Evolutionary conservation across 768 basidiomycete genomes (phyloP).

Genomic region (Boletus speciosus): DNA sequence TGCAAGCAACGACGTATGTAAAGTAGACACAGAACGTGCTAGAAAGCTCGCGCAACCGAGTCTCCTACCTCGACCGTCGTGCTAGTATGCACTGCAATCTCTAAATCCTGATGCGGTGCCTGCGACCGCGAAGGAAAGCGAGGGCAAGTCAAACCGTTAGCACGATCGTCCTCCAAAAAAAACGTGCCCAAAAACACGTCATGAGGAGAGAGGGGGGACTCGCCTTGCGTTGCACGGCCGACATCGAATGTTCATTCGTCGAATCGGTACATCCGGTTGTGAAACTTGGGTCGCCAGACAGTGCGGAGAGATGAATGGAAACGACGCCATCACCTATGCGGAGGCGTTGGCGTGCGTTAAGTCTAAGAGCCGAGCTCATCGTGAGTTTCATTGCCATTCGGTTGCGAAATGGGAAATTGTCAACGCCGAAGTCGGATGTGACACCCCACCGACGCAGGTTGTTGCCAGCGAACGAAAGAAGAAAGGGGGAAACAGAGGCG

Average conservation of each 20-base stretch:
- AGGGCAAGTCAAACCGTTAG: neutral
- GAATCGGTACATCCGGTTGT: neutral
- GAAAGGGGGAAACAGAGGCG: too few relatives aligned
- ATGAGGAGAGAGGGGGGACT: neutral
- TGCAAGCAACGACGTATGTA: neutral
- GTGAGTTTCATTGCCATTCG: neutral
- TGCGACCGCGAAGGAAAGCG: neutral
- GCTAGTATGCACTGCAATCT: conserved; percentile 9
- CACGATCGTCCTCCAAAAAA: neutral
- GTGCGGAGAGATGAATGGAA: conserved; percentile 43
- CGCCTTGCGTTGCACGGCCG: neutral
- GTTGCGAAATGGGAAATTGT: neutral
- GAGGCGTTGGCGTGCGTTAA: conserved; percentile 46
- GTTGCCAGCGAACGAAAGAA: neutral
- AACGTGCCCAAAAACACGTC: neutral
- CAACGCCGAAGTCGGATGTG: neutral
- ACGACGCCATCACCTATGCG: conserved; percentile 35
- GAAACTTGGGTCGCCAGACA: conserved; percentile 22
- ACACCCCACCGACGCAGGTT: neutral
- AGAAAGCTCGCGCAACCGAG: neutral
- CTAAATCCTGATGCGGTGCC: conserved; percentile 4
- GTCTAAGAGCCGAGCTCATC: conserved; percentile 21
- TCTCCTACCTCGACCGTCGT: conserved; percentile 1
- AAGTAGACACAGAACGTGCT: neutral
- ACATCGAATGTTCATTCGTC: neutral